These are phyloP conservation scores for Ehretia macrophylla DNA, from an alignment of 257 asterid species.

Conservation along the genomic window DNA sequence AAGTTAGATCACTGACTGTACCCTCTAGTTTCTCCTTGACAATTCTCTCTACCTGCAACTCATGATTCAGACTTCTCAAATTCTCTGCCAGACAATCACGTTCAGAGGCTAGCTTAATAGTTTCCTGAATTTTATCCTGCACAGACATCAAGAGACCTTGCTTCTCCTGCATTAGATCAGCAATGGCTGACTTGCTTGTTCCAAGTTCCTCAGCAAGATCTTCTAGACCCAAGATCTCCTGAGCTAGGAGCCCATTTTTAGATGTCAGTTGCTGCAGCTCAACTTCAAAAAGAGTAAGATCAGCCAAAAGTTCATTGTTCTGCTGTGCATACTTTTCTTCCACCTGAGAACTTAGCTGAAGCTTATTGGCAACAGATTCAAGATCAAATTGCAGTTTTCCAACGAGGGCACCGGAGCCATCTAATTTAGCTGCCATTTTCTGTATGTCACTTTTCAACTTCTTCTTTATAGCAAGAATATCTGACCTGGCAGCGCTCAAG, in stretches of 20 bases:
- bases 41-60: slow-evolving; percentile 43
- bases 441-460: slow-evolving; percentile 46
- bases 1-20: slow-evolving; percentile 47
- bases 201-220: slow-evolving; percentile 51
- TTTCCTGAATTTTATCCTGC: slow-evolving; percentile 46
- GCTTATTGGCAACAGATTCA: slow-evolving; percentile 58
- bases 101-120: slow-evolving; percentile 48
- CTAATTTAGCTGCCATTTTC: slow-evolving; percentile 44
- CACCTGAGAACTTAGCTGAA: slow-evolving; percentile 48
- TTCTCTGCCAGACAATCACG: slow-evolving; percentile 43
- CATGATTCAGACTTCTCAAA: slow-evolving; percentile 38
- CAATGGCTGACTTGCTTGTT: slow-evolving; percentile 36
- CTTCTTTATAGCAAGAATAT: slow-evolving; percentile 54
- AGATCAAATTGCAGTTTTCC: slow-evolving; percentile 66
- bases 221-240: slow-evolving; percentile 47
- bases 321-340: slow-evolving; percentile 51
- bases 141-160: slow-evolving; percentile 45
- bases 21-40: slow-evolving; percentile 48
- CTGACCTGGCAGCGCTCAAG: slow-evolving; percentile 41
- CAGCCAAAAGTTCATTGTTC: slow-evolving; percentile 54
- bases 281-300: slow-evolving; percentile 53
- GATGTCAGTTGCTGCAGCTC: slow-evolving; percentile 58
- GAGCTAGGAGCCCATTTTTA: slow-evolving; percentile 46
- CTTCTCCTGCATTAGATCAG: slow-evolving; percentile 50
- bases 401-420: slow-evolving; percentile 58